Conservation (phyloP, 176 grass and related monocot species). For the Triticum dicoccoides region DNA sequence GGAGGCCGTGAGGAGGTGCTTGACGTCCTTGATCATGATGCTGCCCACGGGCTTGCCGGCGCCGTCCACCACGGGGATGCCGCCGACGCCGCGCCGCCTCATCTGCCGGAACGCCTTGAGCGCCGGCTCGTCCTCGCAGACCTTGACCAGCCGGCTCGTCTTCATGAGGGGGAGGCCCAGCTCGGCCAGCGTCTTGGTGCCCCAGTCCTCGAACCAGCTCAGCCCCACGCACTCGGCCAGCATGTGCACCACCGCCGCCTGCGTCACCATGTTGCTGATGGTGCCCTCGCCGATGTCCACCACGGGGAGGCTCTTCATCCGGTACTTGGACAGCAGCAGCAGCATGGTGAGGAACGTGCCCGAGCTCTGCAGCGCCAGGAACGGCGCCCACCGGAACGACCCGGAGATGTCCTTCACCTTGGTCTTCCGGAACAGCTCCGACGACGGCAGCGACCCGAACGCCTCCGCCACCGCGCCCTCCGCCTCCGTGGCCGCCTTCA, state of each 20-base stretch:
- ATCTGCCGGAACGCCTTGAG: slow-evolving; percentile 88
- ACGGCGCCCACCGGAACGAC: slow-evolving; percentile 94
- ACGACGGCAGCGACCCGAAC: slow-evolving; percentile 84
- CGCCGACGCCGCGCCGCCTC: slow-evolving; percentile 78
- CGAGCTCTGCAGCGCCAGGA: slow-evolving; percentile 93
- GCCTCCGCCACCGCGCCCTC: slow-evolving; percentile 40
- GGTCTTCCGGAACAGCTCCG: slow-evolving; percentile 91
- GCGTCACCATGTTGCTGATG: slow-evolving; percentile 87
- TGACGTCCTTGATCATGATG: slow-evolving; percentile 95
- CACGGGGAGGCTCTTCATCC: slow-evolving; percentile 97
- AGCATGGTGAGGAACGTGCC: slow-evolving; percentile 95
- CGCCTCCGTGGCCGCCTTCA: neutral
- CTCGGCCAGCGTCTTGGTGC: slow-evolving; percentile 76
- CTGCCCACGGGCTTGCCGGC: slow-evolving; percentile 65
- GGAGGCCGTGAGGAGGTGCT: slow-evolving; percentile 79
- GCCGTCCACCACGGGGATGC: slow-evolving; percentile 77
- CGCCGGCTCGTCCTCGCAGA: slow-evolving; percentile 80
- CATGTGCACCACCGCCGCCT: slow-evolving; percentile 92
- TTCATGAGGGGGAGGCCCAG: slow-evolving; percentile 76
- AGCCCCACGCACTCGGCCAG: slow-evolving; percentile 87
- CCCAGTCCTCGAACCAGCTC: slow-evolving; percentile 94
- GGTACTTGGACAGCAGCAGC: slow-evolving; percentile 87
- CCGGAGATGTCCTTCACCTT: slow-evolving; percentile 93
- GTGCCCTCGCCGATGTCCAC: slow-evolving; percentile 86
- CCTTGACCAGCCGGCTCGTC: slow-evolving; percentile 70